Evolutionary conservation across 1,139 yeast genomes (phyloP).

Genomic region (Geotrichum restrictum): DNA sequence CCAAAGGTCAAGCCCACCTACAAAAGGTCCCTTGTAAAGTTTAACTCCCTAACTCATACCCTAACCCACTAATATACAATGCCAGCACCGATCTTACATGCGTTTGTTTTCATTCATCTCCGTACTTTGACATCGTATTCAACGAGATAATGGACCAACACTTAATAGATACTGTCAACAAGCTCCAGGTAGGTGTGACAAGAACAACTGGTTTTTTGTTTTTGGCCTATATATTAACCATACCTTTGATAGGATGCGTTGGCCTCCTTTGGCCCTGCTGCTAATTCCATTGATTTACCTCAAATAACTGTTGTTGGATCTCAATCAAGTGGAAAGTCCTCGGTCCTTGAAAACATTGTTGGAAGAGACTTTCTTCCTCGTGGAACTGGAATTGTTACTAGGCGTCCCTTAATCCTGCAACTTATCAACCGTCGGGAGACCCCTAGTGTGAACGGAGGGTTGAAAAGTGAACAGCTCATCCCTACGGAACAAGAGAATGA

Average conservation of each 20-base stretch:
- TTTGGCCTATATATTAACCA: constrained; percentile 1
- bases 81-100: constrained; percentile 7
- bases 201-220: background rate
- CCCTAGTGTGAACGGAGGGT: background rate
- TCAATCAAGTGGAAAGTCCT: constrained; percentile 89
- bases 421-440: constrained; percentile 61
- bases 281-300: constrained; percentile 65
- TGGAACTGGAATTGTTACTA: constrained; percentile 93
- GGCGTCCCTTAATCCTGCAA: constrained; percentile 85
- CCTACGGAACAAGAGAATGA: constrained; percentile 20
- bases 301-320: constrained; percentile 97
- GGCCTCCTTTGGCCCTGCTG: constrained; percentile 75
- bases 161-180: constrained; percentile 85
- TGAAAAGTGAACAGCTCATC: constrained; percentile 1
- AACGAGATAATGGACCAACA: constrained; percentile 69
- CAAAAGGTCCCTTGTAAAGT: no score
- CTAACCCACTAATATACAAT: constrained; percentile 2
- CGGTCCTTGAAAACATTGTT: constrained; percentile 89
- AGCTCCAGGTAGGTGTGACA: constrained; percentile 44
- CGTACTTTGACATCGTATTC: background rate
- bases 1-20: no score
- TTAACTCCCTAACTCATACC: constrained; percentile 5
- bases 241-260: constrained; percentile 58
- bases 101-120: no score
- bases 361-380: constrained; percentile 94